phyloP scores from a whole-genome alignment of 1,139 yeast genomes.

The Taiozyma onychis region DNA sequence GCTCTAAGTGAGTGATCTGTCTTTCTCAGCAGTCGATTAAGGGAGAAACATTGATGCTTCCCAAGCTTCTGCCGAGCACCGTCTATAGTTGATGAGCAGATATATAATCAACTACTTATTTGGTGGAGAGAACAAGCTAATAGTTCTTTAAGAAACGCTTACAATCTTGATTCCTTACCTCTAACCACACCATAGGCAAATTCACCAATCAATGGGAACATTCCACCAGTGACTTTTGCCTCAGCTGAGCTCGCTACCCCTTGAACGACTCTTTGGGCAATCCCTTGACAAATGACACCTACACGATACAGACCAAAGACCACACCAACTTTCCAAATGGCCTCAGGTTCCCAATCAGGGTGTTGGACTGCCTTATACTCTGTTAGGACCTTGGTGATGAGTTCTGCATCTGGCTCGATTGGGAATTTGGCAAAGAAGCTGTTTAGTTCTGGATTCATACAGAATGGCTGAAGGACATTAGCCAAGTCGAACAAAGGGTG shows the following conservation, averaged over 20 bases:
- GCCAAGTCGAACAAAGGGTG: slow-evolving; percentile 63
- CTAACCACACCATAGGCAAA: slow-evolving; percentile 1
- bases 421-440: slow-evolving; percentile 18
- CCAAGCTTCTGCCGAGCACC: too few relatives aligned
- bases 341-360: slow-evolving; percentile 34
- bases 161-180: background rate
- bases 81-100: too few relatives aligned
- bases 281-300: slow-evolving; percentile 62
- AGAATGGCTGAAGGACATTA: slow-evolving; percentile 54
- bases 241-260: slow-evolving; percentile 59
- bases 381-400: slow-evolving; percentile 16
- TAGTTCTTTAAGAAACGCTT: background rate
- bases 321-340: slow-evolving; percentile 49
- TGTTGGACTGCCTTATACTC: slow-evolving; percentile 11
- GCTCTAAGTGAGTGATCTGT: too few relatives aligned
- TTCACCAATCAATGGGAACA: slow-evolving; percentile 41
- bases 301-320: slow-evolving; percentile 57
- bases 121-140: background rate
- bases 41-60: too few relatives aligned
- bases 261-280: slow-evolving; percentile 52
- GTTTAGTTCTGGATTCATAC: slow-evolving; percentile 34
- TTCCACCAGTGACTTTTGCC: slow-evolving; percentile 40
- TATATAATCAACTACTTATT: too few relatives aligned
- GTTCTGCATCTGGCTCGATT: slow-evolving; percentile 8
- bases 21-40: too few relatives aligned